These are phyloP conservation scores for Solanum infundibuliforme DNA, from an alignment of 257 asterid species.

Conservation along the genomic window DNA sequence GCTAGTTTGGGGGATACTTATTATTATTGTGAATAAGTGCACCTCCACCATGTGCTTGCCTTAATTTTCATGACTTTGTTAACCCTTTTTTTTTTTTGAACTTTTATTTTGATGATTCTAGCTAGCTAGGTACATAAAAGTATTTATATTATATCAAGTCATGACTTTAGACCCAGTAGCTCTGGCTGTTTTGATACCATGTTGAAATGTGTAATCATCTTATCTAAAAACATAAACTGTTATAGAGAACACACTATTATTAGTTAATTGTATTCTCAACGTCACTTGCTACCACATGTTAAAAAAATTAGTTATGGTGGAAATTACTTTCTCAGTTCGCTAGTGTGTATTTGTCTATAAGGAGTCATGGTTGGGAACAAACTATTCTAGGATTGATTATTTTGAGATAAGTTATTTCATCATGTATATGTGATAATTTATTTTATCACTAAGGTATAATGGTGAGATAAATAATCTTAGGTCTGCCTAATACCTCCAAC, in stretches of 20 bases:
- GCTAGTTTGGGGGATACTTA: background rate
- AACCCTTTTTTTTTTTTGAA: background rate
- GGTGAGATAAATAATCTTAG: background rate
- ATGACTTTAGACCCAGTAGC: background rate
- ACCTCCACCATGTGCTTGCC: conserved; percentile 1
- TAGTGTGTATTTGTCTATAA: background rate
- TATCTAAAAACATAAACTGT: too few relatives aligned
- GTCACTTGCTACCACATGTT: background rate
- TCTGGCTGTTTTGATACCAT: background rate
- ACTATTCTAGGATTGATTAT: too few relatives aligned
- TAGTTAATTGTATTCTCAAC: background rate
- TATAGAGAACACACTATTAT: background rate
- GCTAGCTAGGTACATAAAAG: background rate
- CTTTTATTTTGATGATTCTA: background rate
- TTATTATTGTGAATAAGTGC: background rate
- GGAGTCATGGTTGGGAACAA: background rate
- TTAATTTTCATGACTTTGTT: background rate
- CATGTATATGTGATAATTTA: too few relatives aligned
- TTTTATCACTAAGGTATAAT: too few relatives aligned
- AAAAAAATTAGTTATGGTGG: background rate
- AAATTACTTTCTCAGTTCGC: background rate
- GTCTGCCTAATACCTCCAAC: background rate
- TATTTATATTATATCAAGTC: background rate
- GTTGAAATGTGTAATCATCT: too few relatives aligned
- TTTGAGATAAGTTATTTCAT: background rate